Base-by-base conservation (phyloP, 228 moss, liverwort and hornwort genomes). In the Sphagnum magellanicum region DNA sequence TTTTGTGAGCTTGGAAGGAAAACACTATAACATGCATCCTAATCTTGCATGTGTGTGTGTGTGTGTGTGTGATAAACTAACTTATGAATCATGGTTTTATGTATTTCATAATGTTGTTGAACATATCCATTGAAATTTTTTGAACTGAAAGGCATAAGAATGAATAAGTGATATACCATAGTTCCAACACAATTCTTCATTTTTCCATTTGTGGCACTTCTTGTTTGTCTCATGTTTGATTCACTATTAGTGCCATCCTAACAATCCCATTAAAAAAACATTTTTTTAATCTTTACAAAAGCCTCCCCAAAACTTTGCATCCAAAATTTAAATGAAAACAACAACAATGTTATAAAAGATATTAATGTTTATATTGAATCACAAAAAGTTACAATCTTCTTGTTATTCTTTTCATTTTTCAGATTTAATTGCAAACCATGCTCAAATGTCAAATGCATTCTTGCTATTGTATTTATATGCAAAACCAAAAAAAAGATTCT, bases 121-220 rank as follows among this genome's bases (percentile, higher is more conserved):
- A 32, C 32, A 32, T 32, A 32, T 32, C 32, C 55, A 55, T 55
- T 12, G 12, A 55, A 8, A 8, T 1, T 55, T n/a, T n/a, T n/a
- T n/a, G n/a, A 55, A 55, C 3, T 55, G 0, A 32, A 32, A 32
- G 32, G 58, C 10, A 32, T 62, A 15, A 11, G 12, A 62, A 15
- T 50, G 6, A 15, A 51, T 7, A 52, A 67, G 15, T 50, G 49
- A 1, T 8, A 12, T 74, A 81, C 81, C 75, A 73, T 81, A 52
- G 77, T 77, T 69, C 78, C 81, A 69, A 78, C 78, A 61, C 48
- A 77, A 59, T 65, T 70, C 72, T 70, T 81, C 53, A 63, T 46
- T 63, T 81, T 81, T 57, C 70, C 67, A 63, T 74, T 67, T 66
- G 67, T 61, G 60, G 69, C 66, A 63, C 77, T 53, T 12, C 72